These are phyloP conservation scores for Hymenoscyphus fructigenus DNA, from an alignment of 2,329 filamentous ascomycete species.

Conservation along the genomic window DNA sequence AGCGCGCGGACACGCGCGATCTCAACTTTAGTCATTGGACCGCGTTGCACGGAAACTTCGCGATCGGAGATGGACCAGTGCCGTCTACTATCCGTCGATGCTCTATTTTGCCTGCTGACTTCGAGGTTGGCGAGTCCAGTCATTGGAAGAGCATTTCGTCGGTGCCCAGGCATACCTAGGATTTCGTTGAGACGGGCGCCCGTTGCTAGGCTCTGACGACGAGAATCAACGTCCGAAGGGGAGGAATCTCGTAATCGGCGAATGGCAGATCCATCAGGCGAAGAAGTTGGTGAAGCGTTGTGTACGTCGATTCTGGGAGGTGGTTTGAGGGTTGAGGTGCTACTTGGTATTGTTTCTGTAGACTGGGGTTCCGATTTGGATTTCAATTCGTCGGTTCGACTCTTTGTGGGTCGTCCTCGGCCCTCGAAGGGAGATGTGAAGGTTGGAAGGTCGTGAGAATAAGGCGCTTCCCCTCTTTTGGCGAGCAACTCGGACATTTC, in stretches of 20 bases:
- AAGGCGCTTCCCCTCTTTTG: slow-evolving; percentile 25
- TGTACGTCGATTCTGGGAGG: slow-evolving; percentile 49
- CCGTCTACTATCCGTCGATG: slow-evolving; percentile 32
- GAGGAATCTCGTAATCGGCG: slow-evolving; percentile 27
- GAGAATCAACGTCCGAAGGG: slow-evolving; percentile 32
- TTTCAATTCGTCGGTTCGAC: slow-evolving; percentile 29
- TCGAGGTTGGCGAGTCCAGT: slow-evolving; percentile 45
- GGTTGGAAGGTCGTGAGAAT: slow-evolving; percentile 42
- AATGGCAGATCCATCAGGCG: slow-evolving; percentile 15
- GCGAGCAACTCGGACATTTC: slow-evolving; percentile 20
- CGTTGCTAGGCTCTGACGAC: slow-evolving; percentile 24
- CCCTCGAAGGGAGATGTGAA: slow-evolving; percentile 50
- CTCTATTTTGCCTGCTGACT: slow-evolving; percentile 28
- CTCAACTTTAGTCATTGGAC: slow-evolving; percentile 65
- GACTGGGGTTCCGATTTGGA: slow-evolving; percentile 38
- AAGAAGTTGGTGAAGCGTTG: slow-evolving; percentile 36
- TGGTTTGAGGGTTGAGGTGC: slow-evolving; percentile 46
- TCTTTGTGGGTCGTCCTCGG: slow-evolving; percentile 35
- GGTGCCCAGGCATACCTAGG: slow-evolving; percentile 36
- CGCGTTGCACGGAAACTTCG: slow-evolving; percentile 39
- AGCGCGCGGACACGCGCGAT: slow-evolving; percentile 75
- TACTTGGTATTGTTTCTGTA: slow-evolving; percentile 41
- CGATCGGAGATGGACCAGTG: slow-evolving; percentile 55
- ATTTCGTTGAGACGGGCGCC: slow-evolving; percentile 37
- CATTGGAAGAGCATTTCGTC: slow-evolving; percentile 41